Percentiles rank a stretch among this genome's conserved stretches.
Evolutionary conservation across 2,329 filamentous ascomycete genomes (phyloP).

Genomic region (Chaetomium sp.): DNA sequence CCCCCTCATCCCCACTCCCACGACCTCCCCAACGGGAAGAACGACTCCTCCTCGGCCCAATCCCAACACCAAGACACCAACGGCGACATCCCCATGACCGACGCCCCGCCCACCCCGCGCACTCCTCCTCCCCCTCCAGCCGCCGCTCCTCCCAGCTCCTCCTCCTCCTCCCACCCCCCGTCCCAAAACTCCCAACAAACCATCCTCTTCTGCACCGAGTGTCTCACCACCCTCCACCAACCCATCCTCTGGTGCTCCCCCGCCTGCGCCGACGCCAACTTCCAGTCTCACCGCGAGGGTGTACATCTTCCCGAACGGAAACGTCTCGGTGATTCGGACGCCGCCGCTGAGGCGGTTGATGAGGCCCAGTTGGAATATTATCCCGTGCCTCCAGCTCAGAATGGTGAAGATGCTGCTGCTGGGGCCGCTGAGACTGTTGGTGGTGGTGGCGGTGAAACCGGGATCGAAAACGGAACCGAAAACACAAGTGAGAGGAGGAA

Average conservation of each 20-base stretch:
- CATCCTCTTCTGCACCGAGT: slow-evolving; percentile 30
- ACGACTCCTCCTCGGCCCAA: neutral
- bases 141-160: neutral
- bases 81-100: slow-evolving; percentile 13
- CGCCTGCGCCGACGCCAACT: slow-evolving; percentile 28
- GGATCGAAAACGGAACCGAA: too few species aligned
- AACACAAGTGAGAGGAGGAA: neutral
- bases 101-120: neutral
- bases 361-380: neutral
- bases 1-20: neutral
- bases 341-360: neutral
- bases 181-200: slow-evolving; percentile 6
- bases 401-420: too few species aligned
- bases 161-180: neutral
- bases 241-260: slow-evolving; percentile 28
- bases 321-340: neutral
- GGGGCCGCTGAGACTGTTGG: too few species aligned
- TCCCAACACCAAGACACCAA: neutral
- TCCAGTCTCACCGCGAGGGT: slow-evolving; percentile 28
- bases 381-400: too few species aligned
- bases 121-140: too few species aligned
- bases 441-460: too few species aligned
- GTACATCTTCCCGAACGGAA: slow-evolving; percentile 27
- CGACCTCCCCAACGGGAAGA: neutral
- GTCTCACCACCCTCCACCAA: slow-evolving; percentile 25